Evolutionary conservation across 345 rosid genomes (phyloP).

Genomic region (Lepidium sativum): DNA sequence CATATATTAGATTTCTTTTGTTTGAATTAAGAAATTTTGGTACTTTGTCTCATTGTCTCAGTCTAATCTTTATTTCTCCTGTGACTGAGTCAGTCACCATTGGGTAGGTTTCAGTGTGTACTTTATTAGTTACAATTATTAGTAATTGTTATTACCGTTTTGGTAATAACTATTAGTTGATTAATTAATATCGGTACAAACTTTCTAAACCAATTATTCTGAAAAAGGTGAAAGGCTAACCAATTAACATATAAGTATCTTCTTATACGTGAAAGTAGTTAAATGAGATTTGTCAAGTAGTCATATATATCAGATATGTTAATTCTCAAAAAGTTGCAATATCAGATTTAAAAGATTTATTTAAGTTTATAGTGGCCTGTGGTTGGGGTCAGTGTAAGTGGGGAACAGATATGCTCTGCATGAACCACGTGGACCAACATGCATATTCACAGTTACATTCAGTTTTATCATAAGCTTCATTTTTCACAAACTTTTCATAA

Average conservation of each 20-base stretch:
- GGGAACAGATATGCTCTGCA: constrained; percentile 28
- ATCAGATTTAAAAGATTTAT: neutral
- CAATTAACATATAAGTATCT: neutral
- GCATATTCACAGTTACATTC: constrained; percentile 19
- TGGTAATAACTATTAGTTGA: neutral
- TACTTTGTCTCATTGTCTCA: too few species aligned
- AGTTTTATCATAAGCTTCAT: constrained; percentile 4
- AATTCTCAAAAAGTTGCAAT: constrained; percentile 1
- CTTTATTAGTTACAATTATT: neutral
- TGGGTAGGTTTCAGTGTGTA: constrained; percentile 9
- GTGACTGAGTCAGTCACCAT: constrained; percentile 1
- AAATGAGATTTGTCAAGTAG: neutral
- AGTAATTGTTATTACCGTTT: constrained; percentile 10
- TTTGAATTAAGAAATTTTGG: neutral
- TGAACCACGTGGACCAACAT: constrained; percentile 33
- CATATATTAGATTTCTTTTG: too few species aligned
- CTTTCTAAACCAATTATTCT: constrained; percentile 15
- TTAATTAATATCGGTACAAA: neutral
- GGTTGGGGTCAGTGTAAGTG: constrained; percentile 29
- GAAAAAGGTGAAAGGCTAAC: constrained; percentile 4
- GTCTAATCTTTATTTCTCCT: constrained; percentile 1
- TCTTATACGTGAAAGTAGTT: neutral
- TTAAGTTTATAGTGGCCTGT: constrained; percentile 4
- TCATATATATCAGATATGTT: constrained; percentile 4
- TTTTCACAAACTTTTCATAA: neutral